phyloP scores from a whole-genome alignment of 805 yeast genomes.

The Ogataea kodamae region DNA sequence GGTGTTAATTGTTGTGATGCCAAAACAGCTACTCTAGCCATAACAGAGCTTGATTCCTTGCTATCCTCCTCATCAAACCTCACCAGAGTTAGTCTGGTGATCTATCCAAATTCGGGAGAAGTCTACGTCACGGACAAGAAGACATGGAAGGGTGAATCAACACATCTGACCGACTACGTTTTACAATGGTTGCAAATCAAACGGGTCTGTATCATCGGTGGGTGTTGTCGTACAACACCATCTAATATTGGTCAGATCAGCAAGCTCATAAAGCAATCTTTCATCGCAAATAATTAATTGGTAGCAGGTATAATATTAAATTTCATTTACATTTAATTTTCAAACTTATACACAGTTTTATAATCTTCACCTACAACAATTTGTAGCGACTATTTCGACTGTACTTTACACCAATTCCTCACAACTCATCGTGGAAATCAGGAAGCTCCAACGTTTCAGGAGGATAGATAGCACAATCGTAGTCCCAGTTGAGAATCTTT shows the following conservation, averaged over 20 bases:
- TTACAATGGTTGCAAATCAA: constrained; percentile 39
- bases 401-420: constrained; percentile 1
- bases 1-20: constrained; percentile 71
- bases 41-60: constrained; percentile 28
- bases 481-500: constrained; percentile 78
- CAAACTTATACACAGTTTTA: constrained; percentile 2
- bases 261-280: no score
- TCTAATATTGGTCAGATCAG: constrained; percentile 37
- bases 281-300: no score
- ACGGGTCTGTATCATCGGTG: constrained; percentile 56
- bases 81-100: constrained; percentile 39
- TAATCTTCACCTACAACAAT: no score
- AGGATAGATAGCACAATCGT: constrained; percentile 64
- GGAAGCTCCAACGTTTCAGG: constrained; percentile 17
- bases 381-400: no score
- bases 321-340: constrained; percentile 1
- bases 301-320: no score
- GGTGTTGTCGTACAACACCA: constrained; percentile 73
- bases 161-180: constrained; percentile 39
- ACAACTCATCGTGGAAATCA: constrained; percentile 19
- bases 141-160: constrained; percentile 34
- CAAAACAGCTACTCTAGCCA: constrained; percentile 37
- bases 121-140: constrained; percentile 48
- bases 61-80: constrained; percentile 13
- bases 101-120: constrained; percentile 79